Evolutionary conservation across 805 yeast genomes (phyloP).

Genomic region (Cyberlindnera subsufficiens): DNA sequence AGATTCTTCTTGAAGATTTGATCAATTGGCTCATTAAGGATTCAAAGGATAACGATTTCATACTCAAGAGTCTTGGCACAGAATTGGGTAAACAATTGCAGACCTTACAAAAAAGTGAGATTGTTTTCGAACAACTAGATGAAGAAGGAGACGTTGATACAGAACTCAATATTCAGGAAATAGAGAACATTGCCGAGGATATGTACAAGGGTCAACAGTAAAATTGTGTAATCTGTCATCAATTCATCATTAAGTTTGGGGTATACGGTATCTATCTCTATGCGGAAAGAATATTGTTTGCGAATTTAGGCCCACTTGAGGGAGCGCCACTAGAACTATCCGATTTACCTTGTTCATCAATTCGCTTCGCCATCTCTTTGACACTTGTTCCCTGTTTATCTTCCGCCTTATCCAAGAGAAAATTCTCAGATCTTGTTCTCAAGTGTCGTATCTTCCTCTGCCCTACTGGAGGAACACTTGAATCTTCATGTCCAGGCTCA

Average conservation of each 20-base stretch:
- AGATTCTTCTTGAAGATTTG: conserved; percentile 70
- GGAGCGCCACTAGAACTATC: conserved; percentile 1
- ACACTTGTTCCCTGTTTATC: not conserved
- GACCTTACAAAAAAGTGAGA: conserved; percentile 34
- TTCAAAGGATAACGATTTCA: conserved; percentile 48
- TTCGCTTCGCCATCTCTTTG: not conserved
- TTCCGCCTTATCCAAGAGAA: conserved; percentile 3
- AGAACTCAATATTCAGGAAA: conserved; percentile 45
- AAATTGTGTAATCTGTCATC: not conserved
- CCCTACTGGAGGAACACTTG: not conserved
- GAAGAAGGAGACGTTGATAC: conserved; percentile 33
- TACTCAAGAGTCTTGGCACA: conserved; percentile 57
- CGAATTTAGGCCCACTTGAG: conserved; percentile 19
- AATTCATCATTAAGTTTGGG: not conserved
- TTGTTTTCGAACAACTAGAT: conserved; percentile 51
- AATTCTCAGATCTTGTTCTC: conserved; percentile 19
- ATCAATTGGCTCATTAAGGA: conserved; percentile 66
- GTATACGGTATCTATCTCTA: not conserved
- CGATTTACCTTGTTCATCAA: not conserved
- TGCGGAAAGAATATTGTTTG: conserved; percentile 20
- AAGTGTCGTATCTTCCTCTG: conserved; percentile 11
- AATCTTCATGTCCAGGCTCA: conserved; percentile 4
- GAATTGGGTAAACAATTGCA: conserved; percentile 46
- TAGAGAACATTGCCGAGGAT: conserved; percentile 53
- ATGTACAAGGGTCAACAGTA: conserved; percentile 25